Evolutionary conservation across 1,284 basidiomycete species (phyloP).

Genomic region (Cystodermella granulosa): DNA sequence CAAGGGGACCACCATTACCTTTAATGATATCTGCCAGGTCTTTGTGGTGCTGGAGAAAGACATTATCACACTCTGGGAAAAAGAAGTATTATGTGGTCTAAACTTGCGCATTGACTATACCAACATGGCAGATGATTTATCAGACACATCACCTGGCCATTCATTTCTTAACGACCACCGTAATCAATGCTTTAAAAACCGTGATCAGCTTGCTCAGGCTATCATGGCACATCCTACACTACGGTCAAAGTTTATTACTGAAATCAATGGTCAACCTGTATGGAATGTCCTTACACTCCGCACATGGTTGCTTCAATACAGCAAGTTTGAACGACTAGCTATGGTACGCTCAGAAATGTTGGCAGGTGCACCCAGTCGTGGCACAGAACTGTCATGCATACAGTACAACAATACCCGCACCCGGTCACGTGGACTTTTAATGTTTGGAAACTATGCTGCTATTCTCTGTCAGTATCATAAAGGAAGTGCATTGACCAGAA

Average conservation of each 20-base stretch:
- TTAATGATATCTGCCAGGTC: conserved; percentile 12
- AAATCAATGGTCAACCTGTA: no score
- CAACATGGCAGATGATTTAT: conserved; percentile 17
- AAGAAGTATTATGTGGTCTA: conserved; percentile 12
- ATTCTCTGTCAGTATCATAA: conserved; percentile 29
- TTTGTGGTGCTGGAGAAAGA: conserved; percentile 11
- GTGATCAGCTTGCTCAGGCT: neutral
- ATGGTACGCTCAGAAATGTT: conserved; percentile 15
- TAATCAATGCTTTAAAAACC: conserved; percentile 5
- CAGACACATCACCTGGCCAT: conserved; percentile 13
- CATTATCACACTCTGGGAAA: conserved; percentile 14
- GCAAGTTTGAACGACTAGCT: neutral
- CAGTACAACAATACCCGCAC: conserved; percentile 13
- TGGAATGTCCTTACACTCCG: no score
- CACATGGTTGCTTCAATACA: no score
- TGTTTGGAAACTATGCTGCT: conserved; percentile 14
- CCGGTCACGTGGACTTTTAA: conserved; percentile 14
- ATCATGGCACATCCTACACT: conserved; percentile 3
- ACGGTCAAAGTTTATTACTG: no score
- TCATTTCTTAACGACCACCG: conserved; percentile 12
- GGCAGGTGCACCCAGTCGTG: conserved; percentile 18
- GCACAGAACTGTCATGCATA: conserved; percentile 22
- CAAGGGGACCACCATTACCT: conserved; percentile 14
- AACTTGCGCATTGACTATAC: conserved; percentile 10
- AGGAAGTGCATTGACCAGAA: conserved; percentile 10